Evolutionary conservation across 306 rosid species (phyloP).

Genomic region (Trifolium repens): DNA sequence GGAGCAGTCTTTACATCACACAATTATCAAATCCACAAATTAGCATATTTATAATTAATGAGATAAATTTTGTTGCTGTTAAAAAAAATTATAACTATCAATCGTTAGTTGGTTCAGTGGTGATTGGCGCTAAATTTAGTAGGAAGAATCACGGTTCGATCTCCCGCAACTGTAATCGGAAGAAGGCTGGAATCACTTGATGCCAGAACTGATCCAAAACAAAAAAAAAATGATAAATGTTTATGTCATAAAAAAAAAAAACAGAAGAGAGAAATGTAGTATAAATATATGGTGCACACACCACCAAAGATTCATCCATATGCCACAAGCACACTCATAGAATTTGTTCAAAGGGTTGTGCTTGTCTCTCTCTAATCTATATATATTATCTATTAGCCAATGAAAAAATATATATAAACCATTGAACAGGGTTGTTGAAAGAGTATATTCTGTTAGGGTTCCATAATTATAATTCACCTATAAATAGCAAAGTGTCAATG

Average conservation of each 20-base stretch:
- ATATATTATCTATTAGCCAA: background rate
- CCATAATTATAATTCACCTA: conserved; percentile 1
- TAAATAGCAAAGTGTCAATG: conserved; percentile 21
- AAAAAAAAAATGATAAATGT: background rate
- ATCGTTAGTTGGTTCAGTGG: too few species aligned
- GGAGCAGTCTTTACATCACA: background rate
- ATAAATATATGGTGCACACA: background rate
- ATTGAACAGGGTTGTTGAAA: conserved; percentile 5
- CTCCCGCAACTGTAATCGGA: too few species aligned
- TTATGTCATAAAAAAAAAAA: background rate
- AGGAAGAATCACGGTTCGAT: too few species aligned
- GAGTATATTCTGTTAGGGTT: conserved; percentile 63
- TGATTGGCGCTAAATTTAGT: too few species aligned
- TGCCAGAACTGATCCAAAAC: too few species aligned
- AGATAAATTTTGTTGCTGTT: background rate
- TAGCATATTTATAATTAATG: background rate
- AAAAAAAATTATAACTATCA: too few species aligned
- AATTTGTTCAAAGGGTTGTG: conserved; percentile 12
- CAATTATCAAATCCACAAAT: background rate
- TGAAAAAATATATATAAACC: background rate
- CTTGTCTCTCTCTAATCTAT: background rate
- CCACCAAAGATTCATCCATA: background rate
- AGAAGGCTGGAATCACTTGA: too few species aligned
- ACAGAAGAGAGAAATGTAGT: background rate
- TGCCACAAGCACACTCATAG: background rate